These are phyloP conservation scores for Debaryomyces coudertii DNA, from an alignment of 1,139 yeast species.

Conservation along the genomic window DNA sequence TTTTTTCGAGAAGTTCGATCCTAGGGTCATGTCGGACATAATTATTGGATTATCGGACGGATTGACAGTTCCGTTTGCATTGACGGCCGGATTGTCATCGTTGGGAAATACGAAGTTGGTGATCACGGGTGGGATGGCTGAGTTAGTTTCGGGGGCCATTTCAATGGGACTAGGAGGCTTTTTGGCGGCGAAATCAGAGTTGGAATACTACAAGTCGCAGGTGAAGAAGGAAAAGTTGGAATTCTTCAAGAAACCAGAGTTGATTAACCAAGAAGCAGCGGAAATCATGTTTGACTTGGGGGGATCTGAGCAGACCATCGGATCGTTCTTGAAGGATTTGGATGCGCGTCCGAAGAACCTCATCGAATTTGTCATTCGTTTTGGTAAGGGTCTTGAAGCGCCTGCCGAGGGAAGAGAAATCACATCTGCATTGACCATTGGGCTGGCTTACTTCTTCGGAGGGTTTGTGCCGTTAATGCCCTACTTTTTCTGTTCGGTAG, in stretches of 20 bases:
- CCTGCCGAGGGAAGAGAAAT: conserved; percentile 80
- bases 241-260: conserved; percentile 66
- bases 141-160: conserved; percentile 78
- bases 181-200: conserved; percentile 79
- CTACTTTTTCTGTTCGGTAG: conserved; percentile 73
- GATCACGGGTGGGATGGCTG: conserved; percentile 86
- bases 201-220: conserved; percentile 69
- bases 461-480: conserved; percentile 83
- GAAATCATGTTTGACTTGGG: conserved; percentile 73
- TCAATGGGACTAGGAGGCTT: conserved; percentile 88
- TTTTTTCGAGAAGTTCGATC: conserved; percentile 53
- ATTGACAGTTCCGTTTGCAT: conserved; percentile 80
- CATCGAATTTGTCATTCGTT: conserved; percentile 72
- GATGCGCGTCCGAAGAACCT: conserved; percentile 67
- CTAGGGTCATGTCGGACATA: conserved; percentile 78
- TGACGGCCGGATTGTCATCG: conserved; percentile 80
- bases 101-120: conserved; percentile 75
- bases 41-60: conserved; percentile 83
- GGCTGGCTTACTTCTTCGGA: conserved; percentile 73
- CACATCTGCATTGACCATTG: conserved; percentile 77
- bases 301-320: conserved; percentile 66
- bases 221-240: conserved; percentile 71
- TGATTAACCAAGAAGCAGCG: conserved; percentile 66
- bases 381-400: conserved; percentile 76
- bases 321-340: conserved; percentile 67